These are phyloP conservation scores for Mycosarcoma maydis DNA, from an alignment of 1,284 basidiomycete genomes.

Conservation along the genomic window DNA sequence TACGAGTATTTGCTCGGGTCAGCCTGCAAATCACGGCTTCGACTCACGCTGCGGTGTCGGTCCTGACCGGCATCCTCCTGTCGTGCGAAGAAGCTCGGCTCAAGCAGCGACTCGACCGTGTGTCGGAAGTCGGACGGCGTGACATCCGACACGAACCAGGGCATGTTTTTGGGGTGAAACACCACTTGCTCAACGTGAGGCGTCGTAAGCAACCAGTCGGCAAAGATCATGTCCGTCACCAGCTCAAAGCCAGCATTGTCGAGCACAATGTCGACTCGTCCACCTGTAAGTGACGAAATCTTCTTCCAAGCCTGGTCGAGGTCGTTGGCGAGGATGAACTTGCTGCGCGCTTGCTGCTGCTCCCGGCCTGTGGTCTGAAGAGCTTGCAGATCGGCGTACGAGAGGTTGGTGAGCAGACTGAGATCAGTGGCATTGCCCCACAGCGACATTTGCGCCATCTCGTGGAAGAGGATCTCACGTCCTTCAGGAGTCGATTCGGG, in stretches of 20 bases:
- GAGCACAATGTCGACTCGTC: conserved; percentile 84
- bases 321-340: conserved; percentile 86
- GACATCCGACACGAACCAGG: conserved; percentile 64
- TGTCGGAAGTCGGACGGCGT: conserved; percentile 63
- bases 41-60: conserved; percentile 42
- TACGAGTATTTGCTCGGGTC: conserved; percentile 39
- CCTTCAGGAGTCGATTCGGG: conserved; percentile 45
- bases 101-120: conserved; percentile 69
- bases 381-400: conserved; percentile 79
- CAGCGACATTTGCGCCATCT: conserved; percentile 84
- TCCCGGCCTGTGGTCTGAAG: conserved; percentile 81
- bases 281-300: conserved; percentile 73
- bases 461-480: conserved; percentile 74
- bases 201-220: conserved; percentile 75
- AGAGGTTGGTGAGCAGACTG: conserved; percentile 81
- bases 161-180: conserved; percentile 66
- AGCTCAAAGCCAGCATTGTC: conserved; percentile 95
- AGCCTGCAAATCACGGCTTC: conserved; percentile 43
- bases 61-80: conserved; percentile 30
- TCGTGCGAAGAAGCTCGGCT: conserved; percentile 71
- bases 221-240: conserved; percentile 91
- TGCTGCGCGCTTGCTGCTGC: conserved; percentile 60
- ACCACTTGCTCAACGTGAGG: conserved; percentile 60
- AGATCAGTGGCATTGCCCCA: conserved; percentile 77
- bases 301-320: conserved; percentile 80